A percentile compares a stretch with the other conserved stretches of the same genome.
Evolutionary conservation across 257 asterid genomes (phyloP).

Genomic region (Nicotiana knightiana): DNA sequence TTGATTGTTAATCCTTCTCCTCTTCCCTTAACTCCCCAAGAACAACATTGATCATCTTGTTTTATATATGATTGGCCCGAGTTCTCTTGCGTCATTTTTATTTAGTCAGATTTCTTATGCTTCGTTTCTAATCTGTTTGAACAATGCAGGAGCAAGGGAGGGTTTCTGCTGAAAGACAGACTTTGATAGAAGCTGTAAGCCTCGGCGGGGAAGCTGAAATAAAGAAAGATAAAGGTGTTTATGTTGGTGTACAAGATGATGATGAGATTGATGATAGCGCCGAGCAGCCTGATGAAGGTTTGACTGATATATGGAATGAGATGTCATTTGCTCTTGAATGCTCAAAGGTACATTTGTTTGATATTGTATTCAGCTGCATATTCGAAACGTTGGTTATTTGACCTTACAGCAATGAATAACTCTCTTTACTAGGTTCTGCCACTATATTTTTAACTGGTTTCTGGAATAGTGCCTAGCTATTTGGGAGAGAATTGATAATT

Average conservation of each 20-base stretch:
- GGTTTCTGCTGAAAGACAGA: slow-evolving; percentile 8
- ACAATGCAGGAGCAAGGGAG: slow-evolving; percentile 7
- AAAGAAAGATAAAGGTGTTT: slow-evolving; percentile 45
- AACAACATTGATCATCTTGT: neutral
- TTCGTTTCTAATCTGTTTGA: neutral
- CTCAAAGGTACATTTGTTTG: slow-evolving; percentile 65
- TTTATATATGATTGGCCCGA: neutral
- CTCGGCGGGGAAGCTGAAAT: neutral
- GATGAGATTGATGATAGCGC: slow-evolving; percentile 35
- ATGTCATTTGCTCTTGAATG: slow-evolving; percentile 69
- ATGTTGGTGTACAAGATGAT: slow-evolving; percentile 60
- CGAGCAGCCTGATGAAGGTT: slow-evolving; percentile 53
- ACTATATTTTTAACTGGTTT: neutral
- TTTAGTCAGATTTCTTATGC: neutral
- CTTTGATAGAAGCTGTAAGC: slow-evolving; percentile 4
- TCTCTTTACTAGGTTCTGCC: neutral
- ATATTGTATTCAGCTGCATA: neutral
- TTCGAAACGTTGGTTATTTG: neutral
- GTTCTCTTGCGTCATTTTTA: neutral
- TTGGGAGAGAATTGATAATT: neutral
- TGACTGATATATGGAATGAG: slow-evolving; percentile 78
- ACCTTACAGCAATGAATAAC: neutral
- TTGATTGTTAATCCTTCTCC: neutral
- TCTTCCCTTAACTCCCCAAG: too few species aligned
- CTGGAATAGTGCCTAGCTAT: neutral